Percentiles rank a stretch among this genome's conserved stretches.
Conservation (phyloP, 768 basidiomycete species). For the Russula ochroleuca region DNA sequence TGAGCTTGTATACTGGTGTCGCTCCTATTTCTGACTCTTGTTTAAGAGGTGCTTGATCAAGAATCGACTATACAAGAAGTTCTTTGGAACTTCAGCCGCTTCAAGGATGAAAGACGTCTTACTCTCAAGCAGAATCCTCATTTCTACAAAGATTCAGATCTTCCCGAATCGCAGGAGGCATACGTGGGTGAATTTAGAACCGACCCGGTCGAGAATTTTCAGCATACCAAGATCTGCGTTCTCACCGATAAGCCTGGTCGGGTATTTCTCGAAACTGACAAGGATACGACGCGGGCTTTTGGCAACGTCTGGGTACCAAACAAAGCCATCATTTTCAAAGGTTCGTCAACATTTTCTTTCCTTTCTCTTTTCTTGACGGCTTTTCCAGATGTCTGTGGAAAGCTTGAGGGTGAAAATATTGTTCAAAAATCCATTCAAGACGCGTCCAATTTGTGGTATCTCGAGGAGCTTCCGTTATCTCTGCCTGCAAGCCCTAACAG, state of each 20-base stretch:
- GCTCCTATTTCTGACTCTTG: background rate
- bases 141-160: constrained; percentile 6
- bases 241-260: constrained; percentile 4
- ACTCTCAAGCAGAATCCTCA: constrained; percentile 18
- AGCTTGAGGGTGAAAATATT: constrained; percentile 7
- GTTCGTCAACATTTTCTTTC: background rate
- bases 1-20: background rate
- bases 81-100: constrained; percentile 15
- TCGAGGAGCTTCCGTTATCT: background rate
- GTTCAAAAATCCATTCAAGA: background rate
- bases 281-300: background rate
- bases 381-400: constrained; percentile 5
- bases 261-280: constrained; percentile 3
- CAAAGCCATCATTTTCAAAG: constrained; percentile 6
- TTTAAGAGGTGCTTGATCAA: background rate
- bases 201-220: background rate
- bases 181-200: background rate
- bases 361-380: background rate
- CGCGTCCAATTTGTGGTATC: background rate
- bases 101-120: background rate
- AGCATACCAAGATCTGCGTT: constrained; percentile 1
- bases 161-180: background rate
- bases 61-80: background rate
- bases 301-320: constrained; percentile 4
- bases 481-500: background rate